Conservation (phyloP, 768 basidiomycete species). For the Boletus eberwhitei region DNA sequence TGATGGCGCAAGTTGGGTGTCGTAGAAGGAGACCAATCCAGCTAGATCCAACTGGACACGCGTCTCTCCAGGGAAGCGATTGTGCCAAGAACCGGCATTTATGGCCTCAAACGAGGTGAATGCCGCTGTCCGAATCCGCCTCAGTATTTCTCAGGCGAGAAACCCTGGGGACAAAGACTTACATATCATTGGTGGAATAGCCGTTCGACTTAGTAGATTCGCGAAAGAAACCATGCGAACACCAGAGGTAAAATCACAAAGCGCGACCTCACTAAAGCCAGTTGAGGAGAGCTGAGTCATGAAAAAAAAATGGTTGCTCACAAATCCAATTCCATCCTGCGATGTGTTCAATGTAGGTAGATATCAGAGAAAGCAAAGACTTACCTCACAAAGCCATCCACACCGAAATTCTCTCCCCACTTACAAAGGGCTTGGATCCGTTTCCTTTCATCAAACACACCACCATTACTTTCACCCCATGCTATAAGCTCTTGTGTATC, state of each 20-base stretch:
- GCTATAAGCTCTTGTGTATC: conserved; percentile 47
- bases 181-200: not conserved
- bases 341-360: not conserved
- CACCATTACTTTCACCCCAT: conserved; percentile 35
- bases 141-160: not conserved
- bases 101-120: conserved; percentile 4
- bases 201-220: not conserved
- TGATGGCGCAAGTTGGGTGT: conserved; percentile 31
- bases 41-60: conserved; percentile 34
- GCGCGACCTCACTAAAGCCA: conserved; percentile 33
- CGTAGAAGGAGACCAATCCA: conserved; percentile 37
- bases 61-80: conserved; percentile 34
- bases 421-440: conserved; percentile 41
- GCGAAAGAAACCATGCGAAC: conserved; percentile 18
- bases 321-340: conserved; percentile 33
- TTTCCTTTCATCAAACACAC: conserved; percentile 29
- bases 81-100: conserved; percentile 30
- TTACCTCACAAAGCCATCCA: conserved; percentile 49
- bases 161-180: not conserved
- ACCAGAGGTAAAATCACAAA: conserved; percentile 32
- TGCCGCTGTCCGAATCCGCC: not conserved
- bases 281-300: not conserved
- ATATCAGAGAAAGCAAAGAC: not conserved
- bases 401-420: conserved; percentile 38
- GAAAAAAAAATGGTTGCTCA: conserved; percentile 7